Base-by-base conservation (phyloP, 305 asterid genomes). In the Fraxinus greggii region DNA sequence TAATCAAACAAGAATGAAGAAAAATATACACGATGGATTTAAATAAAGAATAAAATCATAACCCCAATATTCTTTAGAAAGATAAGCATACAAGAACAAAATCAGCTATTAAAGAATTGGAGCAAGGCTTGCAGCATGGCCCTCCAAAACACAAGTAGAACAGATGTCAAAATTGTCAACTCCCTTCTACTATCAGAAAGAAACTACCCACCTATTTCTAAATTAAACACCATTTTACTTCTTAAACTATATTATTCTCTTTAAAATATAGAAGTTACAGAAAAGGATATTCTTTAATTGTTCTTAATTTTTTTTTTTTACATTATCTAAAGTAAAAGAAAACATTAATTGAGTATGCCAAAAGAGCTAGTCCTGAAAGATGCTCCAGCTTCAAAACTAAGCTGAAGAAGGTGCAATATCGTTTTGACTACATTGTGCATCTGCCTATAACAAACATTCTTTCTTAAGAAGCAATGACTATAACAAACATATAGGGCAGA, bases 401-500 rank as follows among this genome's bases (percentile, higher is more conserved):
- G 23, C 19, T 29, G 75, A 69, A 67, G 74, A 67, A 15, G 40
- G 40, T 29, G 38, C 51, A 69, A 83, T 74, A 78, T 72, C 59
- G 48, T 80, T 69, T 69, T 21, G 67, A 79, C 88, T 72, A 82
- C 69, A 86, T 69, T 5, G 10, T 69, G 75, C 75, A 79, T 40
- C 81, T 5, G 79, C 54, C 80, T 69, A 83, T 15, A 65, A 76
- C 79, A 83, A 40, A 80, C 75, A 84, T 78, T 69, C 35, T 80
- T 81, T 69, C 23, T 32, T 29, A 69, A 69, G 24, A n/a, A 82
- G 83, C 79, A 83, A 81, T 67, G 81, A 88, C 87, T 72, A 89
- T 85, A 88, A 80, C 81, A 85, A 79, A 83, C 87, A 85, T 85
- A 85, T 83, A 87, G 89, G 82, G 87, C 87, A 89, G 89, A 87